Base-by-base conservation (phyloP, 345 rosid genomes). In the Salix udensis region DNA sequence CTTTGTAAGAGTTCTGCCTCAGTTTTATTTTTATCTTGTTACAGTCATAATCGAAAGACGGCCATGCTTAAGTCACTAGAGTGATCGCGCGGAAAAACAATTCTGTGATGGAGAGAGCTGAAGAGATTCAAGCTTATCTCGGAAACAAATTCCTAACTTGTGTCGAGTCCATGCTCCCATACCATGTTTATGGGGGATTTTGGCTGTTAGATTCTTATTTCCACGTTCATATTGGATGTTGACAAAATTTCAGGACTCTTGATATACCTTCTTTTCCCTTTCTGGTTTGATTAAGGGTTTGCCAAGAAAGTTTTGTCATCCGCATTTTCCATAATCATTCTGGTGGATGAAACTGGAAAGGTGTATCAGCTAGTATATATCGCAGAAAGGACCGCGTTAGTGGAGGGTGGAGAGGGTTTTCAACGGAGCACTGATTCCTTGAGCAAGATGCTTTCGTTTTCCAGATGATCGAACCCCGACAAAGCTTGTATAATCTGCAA, bases 341-440 rank as follows among this genome's bases (percentile, higher is more conserved):
- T 84, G 62, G 80, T 75, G 76, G 84, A 78, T 13, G 82, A 78
- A 21, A 58, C 46, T 12, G 67, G 78, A 19, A 19, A 31, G 8
- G 72, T 31, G 23, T 75, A 67, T 37, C 26, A 34, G n/a, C 18
- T 75, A 50, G 81, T 71, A 36, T 78, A 77, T 74, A 77, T 84
- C 7, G 28, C 36, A 2, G 53, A 65, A 1, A 84, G 64, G 71
- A 9, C 4, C 0, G 76, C 69, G 28, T 37, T 84, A 6, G 83
- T 23, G 86, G 74, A 19, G 82, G 86, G 24, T 84, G 84, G 86
- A 72, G 72, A 75, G 71, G 76, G 12, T 81, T 78, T 66, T 67
- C 80, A 23, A 64, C 67, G 2, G 71, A 65, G 11, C 82, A 78
- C 36, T n/a, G 61, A 21, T 61, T 84, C 28, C 50, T 28, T 11